Evolutionary conservation across 1,284 basidiomycete species (phyloP), one percentile per base, ranked within the genome.

Genomic region (Calocybe gambosa): DNA sequence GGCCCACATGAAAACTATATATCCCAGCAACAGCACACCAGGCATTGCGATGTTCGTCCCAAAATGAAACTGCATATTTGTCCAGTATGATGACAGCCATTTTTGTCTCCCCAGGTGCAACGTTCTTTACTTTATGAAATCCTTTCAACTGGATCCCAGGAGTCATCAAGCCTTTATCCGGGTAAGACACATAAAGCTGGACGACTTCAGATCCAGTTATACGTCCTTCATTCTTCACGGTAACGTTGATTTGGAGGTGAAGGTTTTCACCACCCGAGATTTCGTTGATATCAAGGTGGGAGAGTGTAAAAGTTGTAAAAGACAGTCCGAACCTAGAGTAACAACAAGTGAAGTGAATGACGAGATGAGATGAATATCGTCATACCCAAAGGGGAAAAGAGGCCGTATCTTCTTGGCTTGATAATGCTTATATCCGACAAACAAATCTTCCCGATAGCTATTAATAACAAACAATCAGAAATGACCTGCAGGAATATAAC

Each of bases 401-500:
- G 85, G 77, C 45, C 66, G 64, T 42, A 86, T 71, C 42, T 59
- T 68, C 47, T 70, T 71, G 44, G 77, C 74, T 40, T 81, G 75
- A 58, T 82, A 85, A 55, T 80, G 71, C 62, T 84, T 86, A 63
- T 89, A 89, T 35, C 85, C 85, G 13, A 85, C 80, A 53, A 80
- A 83, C 0, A 85, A 56, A 58, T 80, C 80, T 61, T 85, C 82
- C 10, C 75, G 68, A 56, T 82, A 82, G 51, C 66, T 68, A 23
- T 3, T 7, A 43, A 12, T 16, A 39, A 28, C 38, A 26, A 31
- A 39, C 18, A 39, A 46, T 47, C 25, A 50, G 15, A 6, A 21
- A 16, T 45, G 31, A 19, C 16, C 20, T 18, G 23, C 8, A 16
- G 40, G 8, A 20, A 39, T 18, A 15, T 12, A 45, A 9, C 8